Evolutionary conservation across 305 asterid species (phyloP), one percentile per base, ranked within the genome.

Genomic region (Solanum hybrid): DNA sequence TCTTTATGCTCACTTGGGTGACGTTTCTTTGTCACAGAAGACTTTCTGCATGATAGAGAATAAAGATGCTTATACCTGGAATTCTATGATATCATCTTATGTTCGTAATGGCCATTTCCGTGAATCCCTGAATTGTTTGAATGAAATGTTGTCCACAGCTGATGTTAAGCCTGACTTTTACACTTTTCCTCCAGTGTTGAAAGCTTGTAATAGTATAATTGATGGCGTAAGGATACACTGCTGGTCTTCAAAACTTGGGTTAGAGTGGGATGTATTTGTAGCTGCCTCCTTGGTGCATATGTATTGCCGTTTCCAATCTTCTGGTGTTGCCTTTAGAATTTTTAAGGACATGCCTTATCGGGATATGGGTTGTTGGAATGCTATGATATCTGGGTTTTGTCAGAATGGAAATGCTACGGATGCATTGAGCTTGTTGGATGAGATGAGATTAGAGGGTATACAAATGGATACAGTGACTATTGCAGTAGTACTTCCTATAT

Each of bases 321-420:
- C 91, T 69, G 89, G 20, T 72, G 72, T 91, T 64, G 98, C 98
- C 26, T 91, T 91, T 91, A 69, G 86, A 56, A 92, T 96, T 89
- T 96, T 96, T 87, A 91, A 92, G 86, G 91, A 91, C 78, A 96
- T 96, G 99, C 99, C 99, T 29, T 91, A 38, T 77, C 94, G 98
- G 73, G 99, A 96, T 92, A 93, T 92, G 90, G 98, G 98, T 81
- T 96, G 99, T 90, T 96, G 99, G 98, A 96, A 96, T 92, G 94
- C 99, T 89, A 91, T 95, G 89, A 95, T 95, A 89, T 95, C 99
- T 89, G 99, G 99, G 80, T 95, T 95, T 87, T 94, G 94, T 90
- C 97, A 94, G 86, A 92, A 92, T 79, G 99, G 96, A 51, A 92
- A 93, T 71, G 92, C 92, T 64, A 36, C 27, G 27, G 96, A 93